Base-by-base conservation (phyloP, 164 flowering plant species). In the Chloranthus sessilifolius region DNA sequence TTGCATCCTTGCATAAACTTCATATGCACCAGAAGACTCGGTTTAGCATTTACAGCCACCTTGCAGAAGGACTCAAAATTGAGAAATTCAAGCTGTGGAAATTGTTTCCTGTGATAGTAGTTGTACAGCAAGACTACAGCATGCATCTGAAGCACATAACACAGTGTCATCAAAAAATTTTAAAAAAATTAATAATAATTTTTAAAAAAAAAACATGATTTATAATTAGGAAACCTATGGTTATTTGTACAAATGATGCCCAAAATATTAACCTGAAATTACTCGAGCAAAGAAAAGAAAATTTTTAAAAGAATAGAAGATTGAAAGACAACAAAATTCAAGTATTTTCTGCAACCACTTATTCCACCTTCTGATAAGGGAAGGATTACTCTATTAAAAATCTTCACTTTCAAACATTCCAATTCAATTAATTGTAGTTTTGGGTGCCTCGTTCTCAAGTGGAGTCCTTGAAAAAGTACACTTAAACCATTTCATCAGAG, bases 111-210 rank as follows among this genome's bases (percentile, higher is more conserved):
- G 63, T 81, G 95, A 66, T 82, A 85, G 63, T 88, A 94, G 67
- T 94, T 94, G 76, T 88, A 89, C 3, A 94, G 81, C 58, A 86
- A 39, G 58, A 80, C 92, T 51, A 76, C 96, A 40, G 95, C 91
- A 68, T 81, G 95, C 63, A 83, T 74, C 99, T 94, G 69, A 55
- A 60, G 27, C 36, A 33, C 36, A 28, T 25, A 52, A 23, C 52
- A 48, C 26, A 33, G 42, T 34, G 7, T 5, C 2, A 10, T 55
- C 47, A 26, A 15, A 47, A 24, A 16, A 16, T 5, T 28, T 1
- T 17, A 30, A 30, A 41, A 41, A 17, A 41, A 21, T 8, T 12
- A 41, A 21, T 17, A 15, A 19, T 17, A 41, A 1, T 8, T 14
- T 14, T 25, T 4, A 41, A 41, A 9, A 14, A 17, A 41, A 7